phyloP scores from a whole-genome alignment of 139 green algal species.

The Yamagishiella unicocca region DNA sequence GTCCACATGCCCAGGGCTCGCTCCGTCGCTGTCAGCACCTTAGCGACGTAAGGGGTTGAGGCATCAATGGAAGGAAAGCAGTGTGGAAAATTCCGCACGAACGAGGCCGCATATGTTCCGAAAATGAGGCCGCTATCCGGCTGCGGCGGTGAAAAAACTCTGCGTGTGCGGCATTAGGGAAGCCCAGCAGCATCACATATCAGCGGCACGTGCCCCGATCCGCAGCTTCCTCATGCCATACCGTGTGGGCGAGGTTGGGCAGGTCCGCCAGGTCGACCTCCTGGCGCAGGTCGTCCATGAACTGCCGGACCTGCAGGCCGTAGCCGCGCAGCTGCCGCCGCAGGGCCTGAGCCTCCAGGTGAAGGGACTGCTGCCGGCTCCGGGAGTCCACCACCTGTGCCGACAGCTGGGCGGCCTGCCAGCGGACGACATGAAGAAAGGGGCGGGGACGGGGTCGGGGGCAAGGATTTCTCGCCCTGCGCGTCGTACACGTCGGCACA shows the following conservation, averaged over 20 bases:
- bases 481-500: too few relatives aligned
- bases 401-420: neutral
- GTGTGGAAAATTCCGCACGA: too few relatives aligned
- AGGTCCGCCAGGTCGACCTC: conserved; percentile 8
- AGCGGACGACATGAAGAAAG: neutral
- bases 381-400: neutral
- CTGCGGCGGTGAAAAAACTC: too few relatives aligned
- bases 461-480: too few relatives aligned
- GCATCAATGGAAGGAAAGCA: neutral
- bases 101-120: too few relatives aligned
- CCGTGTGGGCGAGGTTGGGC: neutral
- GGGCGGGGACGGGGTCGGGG: too few relatives aligned
- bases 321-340: conserved; percentile 25
- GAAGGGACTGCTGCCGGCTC: neutral
- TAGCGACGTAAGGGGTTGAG: neutral
- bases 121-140: too few relatives aligned
- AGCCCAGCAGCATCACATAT: too few relatives aligned
- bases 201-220: too few relatives aligned
- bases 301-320: neutral
- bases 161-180: too few relatives aligned
- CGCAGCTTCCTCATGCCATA: neutral
- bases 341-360: neutral
- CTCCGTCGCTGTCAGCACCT: neutral
- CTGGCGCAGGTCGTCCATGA: conserved; percentile 38
- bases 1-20: conserved; percentile 9